Evolutionary conservation across 352 stramenopile genomes (phyloP).

Genomic region (Phytophthora melonis): DNA sequence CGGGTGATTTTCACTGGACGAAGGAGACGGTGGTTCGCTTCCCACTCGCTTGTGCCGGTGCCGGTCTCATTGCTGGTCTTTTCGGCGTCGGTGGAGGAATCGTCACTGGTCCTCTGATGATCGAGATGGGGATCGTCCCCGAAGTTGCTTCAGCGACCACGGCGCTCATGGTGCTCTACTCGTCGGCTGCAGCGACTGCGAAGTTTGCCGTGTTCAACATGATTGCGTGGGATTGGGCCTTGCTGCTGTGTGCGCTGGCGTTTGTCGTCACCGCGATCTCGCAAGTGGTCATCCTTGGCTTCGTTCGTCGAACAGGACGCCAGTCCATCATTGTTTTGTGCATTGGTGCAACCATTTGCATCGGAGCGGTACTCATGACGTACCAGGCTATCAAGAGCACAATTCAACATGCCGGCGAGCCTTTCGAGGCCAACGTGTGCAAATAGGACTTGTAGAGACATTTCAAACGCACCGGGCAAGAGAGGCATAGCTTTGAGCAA

Average conservation of each 20-base stretch:
- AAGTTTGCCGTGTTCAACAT: slow-evolving; percentile 72
- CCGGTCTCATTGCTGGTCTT: slow-evolving; percentile 55
- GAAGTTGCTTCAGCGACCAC: slow-evolving; percentile 50
- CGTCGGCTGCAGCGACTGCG: slow-evolving; percentile 55
- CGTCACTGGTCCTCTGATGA: slow-evolving; percentile 38
- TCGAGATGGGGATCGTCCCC: slow-evolving; percentile 43
- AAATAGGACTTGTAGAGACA: background rate
- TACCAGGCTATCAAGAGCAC: slow-evolving; percentile 60
- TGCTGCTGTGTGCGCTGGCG: slow-evolving; percentile 45
- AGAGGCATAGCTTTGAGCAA: no score
- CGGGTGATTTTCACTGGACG: slow-evolving; percentile 57
- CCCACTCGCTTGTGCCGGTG: slow-evolving; percentile 45
- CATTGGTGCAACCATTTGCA: slow-evolving; percentile 53
- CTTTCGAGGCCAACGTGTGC: slow-evolving; percentile 52
- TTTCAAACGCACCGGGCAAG: no score
- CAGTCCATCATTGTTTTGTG: slow-evolving; percentile 72
- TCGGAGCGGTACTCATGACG: slow-evolving; percentile 59
- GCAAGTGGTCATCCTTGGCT: slow-evolving; percentile 58
- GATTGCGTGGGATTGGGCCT: slow-evolving; percentile 62
- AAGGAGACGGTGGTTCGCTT: slow-evolving; percentile 49
- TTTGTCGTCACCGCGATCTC: slow-evolving; percentile 58
- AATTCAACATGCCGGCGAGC: slow-evolving; percentile 48
- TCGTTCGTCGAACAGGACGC: slow-evolving; percentile 55
- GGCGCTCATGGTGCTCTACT: slow-evolving; percentile 63
- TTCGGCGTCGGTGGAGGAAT: slow-evolving; percentile 59